phyloP scores from a whole-genome alignment of 164 flowering plant species.

The Chimonanthus praecox region DNA sequence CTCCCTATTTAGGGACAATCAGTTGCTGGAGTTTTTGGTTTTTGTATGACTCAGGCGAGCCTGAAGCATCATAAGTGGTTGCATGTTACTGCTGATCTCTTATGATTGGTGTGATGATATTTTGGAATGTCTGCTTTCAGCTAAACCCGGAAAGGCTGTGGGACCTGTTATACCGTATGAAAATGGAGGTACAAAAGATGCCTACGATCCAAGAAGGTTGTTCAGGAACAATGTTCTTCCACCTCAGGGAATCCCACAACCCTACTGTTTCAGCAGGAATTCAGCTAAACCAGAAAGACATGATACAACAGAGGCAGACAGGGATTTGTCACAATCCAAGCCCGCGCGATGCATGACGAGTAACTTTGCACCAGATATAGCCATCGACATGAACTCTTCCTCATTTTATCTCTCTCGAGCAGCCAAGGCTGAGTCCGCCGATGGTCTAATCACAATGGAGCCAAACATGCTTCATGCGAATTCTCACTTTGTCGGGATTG shows the following conservation, averaged over 20 bases:
- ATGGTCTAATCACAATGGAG: conserved; percentile 40
- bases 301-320: no score
- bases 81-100: neutral
- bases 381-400: conserved; percentile 54
- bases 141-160: conserved; percentile 59
- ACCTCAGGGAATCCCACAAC: conserved; percentile 31
- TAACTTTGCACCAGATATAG: conserved; percentile 55
- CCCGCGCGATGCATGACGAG: conserved; percentile 20
- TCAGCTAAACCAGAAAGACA: no score
- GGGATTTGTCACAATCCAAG: no score
- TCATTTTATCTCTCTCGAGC: conserved; percentile 47
- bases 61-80: neutral
- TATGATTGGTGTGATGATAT: neutral
- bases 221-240: conserved; percentile 42
- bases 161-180: conserved; percentile 56
- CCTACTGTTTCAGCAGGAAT: conserved; percentile 33
- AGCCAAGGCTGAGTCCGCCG: conserved; percentile 30
- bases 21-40: neutral
- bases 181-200: conserved; percentile 37
- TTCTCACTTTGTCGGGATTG: conserved; percentile 47
- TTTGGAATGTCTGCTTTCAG: conserved; percentile 21
- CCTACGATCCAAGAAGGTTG: conserved; percentile 47
- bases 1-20: neutral
- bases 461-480: conserved; percentile 53
- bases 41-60: neutral